Evolutionary conservation across 768 basidiomycete species (phyloP), one percentile per base, ranked within the genome.

Genomic region (Lyophyllum shimeji): DNA sequence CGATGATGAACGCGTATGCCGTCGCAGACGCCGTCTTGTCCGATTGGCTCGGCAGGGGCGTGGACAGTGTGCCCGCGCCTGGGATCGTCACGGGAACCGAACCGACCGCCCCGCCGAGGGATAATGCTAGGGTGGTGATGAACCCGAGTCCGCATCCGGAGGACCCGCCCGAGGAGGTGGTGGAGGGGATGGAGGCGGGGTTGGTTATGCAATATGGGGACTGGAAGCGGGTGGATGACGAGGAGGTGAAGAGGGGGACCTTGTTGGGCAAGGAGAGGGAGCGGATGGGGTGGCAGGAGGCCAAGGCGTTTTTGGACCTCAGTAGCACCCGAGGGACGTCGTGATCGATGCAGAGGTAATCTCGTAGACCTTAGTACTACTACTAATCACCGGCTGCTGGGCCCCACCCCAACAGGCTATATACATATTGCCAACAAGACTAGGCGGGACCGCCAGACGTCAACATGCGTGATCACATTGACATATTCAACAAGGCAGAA

Each of bases 1-100:
- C 97, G 31, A 94, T 99, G 94, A 84, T 93, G 70, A 82, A 97
- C 66, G 91, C 95, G 20, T 93, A 94, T 66, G 78, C 80, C 2
- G 85, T 92, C 2, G 88, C 91, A 1, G 85, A 89, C 37, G 74
- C 80, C 0, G 82, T 98, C 50, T 58, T 93, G 1, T 71, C 74
- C 1, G 94, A 95, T 62, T 77, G 68, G 66, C 52, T 65, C 44
- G 53, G 45, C 51, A 46, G 39, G 12, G 43, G 49, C 39, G 52
- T 27, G 47, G 46, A 42, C 21, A 55, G 59, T n/a, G 53, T 53
- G 1, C 53, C 60, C 7, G 33, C 48, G n/a, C 42, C 58, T 40
- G 42, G 44, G n/a, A n/a, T n/a, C 18, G 31, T 55, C 43, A 37
- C 62, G 23, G 3, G 24, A 31, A 18, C n/a, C 34, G 29, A 53